These are phyloP conservation scores for Pythium utonaiense DNA, from an alignment of 352 stramenopile genomes.

Conservation along the genomic window DNA sequence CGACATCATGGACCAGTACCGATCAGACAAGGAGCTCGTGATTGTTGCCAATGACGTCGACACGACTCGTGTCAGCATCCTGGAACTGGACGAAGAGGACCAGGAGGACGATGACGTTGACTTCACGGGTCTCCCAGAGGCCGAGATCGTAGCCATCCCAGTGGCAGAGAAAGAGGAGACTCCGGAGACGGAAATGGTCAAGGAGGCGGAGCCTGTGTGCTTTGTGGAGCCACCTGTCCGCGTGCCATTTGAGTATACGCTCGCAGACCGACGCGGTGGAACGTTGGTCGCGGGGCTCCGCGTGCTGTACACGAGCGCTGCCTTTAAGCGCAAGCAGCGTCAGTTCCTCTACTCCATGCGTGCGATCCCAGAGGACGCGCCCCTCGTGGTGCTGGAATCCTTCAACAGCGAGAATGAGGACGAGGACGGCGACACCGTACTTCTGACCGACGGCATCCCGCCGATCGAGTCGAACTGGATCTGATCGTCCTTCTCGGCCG, in stretches of 20 bases:
- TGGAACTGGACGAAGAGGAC: slow-evolving; percentile 18
- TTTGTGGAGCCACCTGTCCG: slow-evolving; percentile 35
- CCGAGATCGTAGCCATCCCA: slow-evolving; percentile 9
- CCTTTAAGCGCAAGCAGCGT: slow-evolving; percentile 50
- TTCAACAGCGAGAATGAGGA: slow-evolving; percentile 9
- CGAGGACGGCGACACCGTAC: slow-evolving; percentile 11
- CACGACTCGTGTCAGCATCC: slow-evolving; percentile 14
- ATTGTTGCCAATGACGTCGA: background rate
- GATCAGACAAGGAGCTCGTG: slow-evolving; percentile 11
- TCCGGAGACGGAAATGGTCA: background rate
- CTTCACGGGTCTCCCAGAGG: slow-evolving; percentile 5
- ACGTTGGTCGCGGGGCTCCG: slow-evolving; percentile 41
- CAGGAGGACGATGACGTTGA: background rate
- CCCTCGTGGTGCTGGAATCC: slow-evolving; percentile 10
- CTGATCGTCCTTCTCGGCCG: background rate
- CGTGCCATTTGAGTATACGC: slow-evolving; percentile 48
- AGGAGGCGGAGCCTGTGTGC: background rate
- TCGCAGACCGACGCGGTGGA: slow-evolving; percentile 47
- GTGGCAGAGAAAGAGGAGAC: background rate
- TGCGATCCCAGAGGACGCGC: slow-evolving; percentile 30
- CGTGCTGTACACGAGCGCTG: slow-evolving; percentile 55
- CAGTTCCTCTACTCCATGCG: slow-evolving; percentile 37
- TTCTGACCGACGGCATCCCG: slow-evolving; percentile 10
- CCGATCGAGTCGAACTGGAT: slow-evolving; percentile 16
- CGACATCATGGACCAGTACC: slow-evolving; percentile 21